Conservation (phyloP, 2,329 filamentous ascomycete species). For the Penicillium sp. region DNA sequence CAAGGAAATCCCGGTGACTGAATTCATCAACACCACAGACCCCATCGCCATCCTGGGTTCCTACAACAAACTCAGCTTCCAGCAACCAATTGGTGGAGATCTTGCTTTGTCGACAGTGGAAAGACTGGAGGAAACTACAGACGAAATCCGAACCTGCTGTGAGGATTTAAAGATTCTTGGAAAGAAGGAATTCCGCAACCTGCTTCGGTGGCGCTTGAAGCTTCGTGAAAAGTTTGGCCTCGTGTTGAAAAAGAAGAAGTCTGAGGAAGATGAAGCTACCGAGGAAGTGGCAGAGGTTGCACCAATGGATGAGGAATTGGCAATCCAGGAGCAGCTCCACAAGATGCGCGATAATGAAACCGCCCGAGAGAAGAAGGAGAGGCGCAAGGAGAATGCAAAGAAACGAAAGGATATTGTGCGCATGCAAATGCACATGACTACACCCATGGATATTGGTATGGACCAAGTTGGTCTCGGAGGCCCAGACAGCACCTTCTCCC, state of each 20-base stretch:
- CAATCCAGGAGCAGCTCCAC: constrained; percentile 85
- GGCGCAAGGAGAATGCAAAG: constrained; percentile 85
- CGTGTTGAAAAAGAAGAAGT: constrained; percentile 69
- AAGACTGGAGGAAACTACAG: constrained; percentile 82
- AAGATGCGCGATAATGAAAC: constrained; percentile 78
- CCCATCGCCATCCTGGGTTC: constrained; percentile 89
- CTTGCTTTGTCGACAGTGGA: constrained; percentile 84
- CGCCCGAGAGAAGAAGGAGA: constrained; percentile 78
- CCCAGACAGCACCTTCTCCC: constrained; percentile 81
- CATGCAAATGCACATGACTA: constrained; percentile 96
- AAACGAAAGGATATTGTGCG: constrained; percentile 95
- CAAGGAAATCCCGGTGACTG: constrained; percentile 84
- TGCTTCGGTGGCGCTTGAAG: constrained; percentile 87
- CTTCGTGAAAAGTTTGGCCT: constrained; percentile 91
- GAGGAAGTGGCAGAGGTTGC: constrained; percentile 83
- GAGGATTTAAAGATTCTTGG: constrained; percentile 86
- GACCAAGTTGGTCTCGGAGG: constrained; percentile 80
- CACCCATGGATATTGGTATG: constrained; percentile 93
- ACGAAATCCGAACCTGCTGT: constrained; percentile 79
- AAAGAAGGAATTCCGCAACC: constrained; percentile 88
- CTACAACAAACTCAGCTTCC: constrained; percentile 82
- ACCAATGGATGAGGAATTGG: constrained; percentile 92
- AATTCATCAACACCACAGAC: constrained; percentile 92
- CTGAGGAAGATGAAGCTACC: constrained; percentile 54
- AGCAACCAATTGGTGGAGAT: constrained; percentile 78